Base-by-base conservation (phyloP, 2,329 filamentous ascomycete genomes). In the Colletotrichum graminicola region DNA sequence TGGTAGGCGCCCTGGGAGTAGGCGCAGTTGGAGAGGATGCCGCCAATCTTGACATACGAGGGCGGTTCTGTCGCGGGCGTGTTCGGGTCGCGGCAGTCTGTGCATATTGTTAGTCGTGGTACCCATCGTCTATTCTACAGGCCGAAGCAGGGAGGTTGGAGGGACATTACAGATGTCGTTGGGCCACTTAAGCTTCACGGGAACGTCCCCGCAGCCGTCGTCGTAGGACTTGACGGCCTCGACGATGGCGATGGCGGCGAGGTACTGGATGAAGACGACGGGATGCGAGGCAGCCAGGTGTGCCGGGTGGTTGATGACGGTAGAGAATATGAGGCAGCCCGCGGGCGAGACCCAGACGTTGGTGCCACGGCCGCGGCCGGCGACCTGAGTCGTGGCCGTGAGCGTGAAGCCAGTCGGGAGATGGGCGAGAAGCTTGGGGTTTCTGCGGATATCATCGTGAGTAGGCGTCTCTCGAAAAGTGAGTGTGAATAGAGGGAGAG, bases 321-420 rank as follows among this genome's bases (percentile, higher is more conserved):
- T 94, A 12, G 94, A 97, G 82, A 97, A 96, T 79, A 98, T 92
- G 7, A 98, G 86, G 45, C 90, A 90, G 0, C 96, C 96, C 0
- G 93, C 89, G 0, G 96, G 96, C 0, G 95, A 94, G 5, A 99
- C 90, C 96, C 96, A 99, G 71, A 98, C 93, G 76, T 99, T 99
- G 41, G 88, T 91, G 5, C 96, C 96, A 12, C 96, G 92, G 10
- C 96, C 96, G 47, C 96, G 91, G 10, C 92, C 96, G 0, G 95
- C 93, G 8, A 98, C 86, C 80, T 98, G 95, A 0, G 92, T 94
- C 0, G 94, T 96, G 1, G 96, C 95, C 0, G 93, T 92, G 14
- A 94, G 86, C 0, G 95, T 97, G 79, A 97, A 94, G n/a, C 96
- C 96, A 0, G 89, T 91, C 0, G 95, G 94, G 0, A 98, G 86